Percentiles rank a stretch among this genome's conserved stretches.
These are phyloP conservation scores for Spergularia azorica DNA, from an alignment of 179 eudicot species.

Conservation along the genomic window DNA sequence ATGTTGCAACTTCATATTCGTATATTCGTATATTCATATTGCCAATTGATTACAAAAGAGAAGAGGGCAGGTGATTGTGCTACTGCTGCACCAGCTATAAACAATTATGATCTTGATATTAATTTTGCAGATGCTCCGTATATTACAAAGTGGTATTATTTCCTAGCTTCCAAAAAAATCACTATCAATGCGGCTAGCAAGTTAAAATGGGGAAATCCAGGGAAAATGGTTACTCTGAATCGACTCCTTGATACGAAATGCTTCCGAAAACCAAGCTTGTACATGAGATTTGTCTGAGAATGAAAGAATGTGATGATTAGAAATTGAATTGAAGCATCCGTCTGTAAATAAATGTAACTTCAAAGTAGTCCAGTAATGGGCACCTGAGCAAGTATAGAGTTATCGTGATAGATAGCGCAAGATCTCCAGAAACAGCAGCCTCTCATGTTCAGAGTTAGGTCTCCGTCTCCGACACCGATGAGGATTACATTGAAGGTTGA, in stretches of 20 bases:
- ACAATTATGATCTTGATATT: too few relatives aligned
- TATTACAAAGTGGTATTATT: not conserved
- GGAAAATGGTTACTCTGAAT: slow-evolving; percentile 74
- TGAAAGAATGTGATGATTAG: not conserved
- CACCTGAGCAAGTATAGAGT: slow-evolving; percentile 84
- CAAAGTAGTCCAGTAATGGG: too few relatives aligned
- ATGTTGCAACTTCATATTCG: too few relatives aligned
- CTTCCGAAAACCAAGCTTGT: slow-evolving; percentile 76
- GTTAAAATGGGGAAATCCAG: slow-evolving; percentile 55
- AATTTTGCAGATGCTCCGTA: too few relatives aligned
- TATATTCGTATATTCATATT: too few relatives aligned
- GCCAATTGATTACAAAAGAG: too few relatives aligned
- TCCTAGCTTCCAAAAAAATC: slow-evolving; percentile 37
- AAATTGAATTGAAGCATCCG: not conserved
- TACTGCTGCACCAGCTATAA: too few relatives aligned
- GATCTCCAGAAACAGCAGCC: slow-evolving; percentile 77
- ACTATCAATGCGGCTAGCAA: slow-evolving; percentile 50
- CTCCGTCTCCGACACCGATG: slow-evolving; percentile 34
- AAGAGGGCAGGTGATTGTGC: too few relatives aligned
- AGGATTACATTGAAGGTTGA: slow-evolving; percentile 50
- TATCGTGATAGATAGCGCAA: slow-evolving; percentile 68
- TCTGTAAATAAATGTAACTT: not conserved
- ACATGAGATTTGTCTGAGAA: slow-evolving; percentile 88
- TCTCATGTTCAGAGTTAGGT: slow-evolving; percentile 50
- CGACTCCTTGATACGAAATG: slow-evolving; percentile 58